Conservation (phyloP, 2,329 filamentous ascomycete species). For the Aureobasidium sp. region DNA sequence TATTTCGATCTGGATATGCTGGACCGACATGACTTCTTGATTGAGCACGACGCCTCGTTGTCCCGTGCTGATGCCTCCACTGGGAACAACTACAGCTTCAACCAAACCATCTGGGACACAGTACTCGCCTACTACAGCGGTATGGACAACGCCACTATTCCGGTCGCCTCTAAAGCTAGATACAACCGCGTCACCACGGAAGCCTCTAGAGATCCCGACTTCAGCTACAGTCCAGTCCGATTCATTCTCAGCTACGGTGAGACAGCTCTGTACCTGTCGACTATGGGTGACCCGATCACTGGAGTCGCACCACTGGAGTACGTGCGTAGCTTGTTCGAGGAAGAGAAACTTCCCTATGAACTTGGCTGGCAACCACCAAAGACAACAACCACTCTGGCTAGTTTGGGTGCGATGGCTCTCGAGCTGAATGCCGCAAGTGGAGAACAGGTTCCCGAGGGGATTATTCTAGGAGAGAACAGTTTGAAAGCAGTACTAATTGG, state of each 20-base stretch:
- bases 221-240: conserved; percentile 29
- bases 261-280: conserved; percentile 32
- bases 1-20: conserved; percentile 17
- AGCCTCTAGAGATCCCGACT: conserved; percentile 26
- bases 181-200: conserved; percentile 27
- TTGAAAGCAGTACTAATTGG: neutral
- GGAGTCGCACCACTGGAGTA: conserved; percentile 31
- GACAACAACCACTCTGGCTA: neutral
- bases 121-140: conserved; percentile 25
- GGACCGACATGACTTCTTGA: conserved; percentile 20
- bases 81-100: conserved; percentile 32
- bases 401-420: neutral
- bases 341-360: conserved; percentile 32
- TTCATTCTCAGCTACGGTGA: conserved; percentile 33
- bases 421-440: conserved; percentile 2
- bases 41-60: conserved; percentile 33
- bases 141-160: conserved; percentile 24
- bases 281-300: conserved; percentile 29
- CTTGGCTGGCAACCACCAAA: conserved; percentile 28
- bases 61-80: conserved; percentile 29
- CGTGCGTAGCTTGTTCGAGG: conserved; percentile 31
- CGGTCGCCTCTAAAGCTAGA: conserved; percentile 26
- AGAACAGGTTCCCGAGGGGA: neutral
- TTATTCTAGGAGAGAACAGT: conserved; percentile 3
- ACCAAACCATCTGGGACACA: conserved; percentile 28